Base-by-base conservation (phyloP, 352 stramenopile genomes). In the Discostella stelligera region DNA sequence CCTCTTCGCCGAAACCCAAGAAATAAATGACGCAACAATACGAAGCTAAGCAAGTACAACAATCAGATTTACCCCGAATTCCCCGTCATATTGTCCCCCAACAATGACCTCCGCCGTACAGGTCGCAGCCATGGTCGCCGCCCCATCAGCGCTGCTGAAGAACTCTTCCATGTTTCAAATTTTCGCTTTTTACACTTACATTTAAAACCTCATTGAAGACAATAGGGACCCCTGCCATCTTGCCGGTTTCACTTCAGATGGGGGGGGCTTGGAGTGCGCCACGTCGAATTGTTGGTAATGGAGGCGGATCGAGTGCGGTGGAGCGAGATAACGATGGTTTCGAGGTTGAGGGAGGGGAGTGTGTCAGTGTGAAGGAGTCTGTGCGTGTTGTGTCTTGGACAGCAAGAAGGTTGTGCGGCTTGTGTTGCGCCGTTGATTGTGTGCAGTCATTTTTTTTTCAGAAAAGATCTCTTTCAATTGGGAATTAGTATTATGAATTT, bases 151-250 rank as follows among this genome's bases (percentile, higher is more conserved):
- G 32, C 53, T 71, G 71, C 68, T 55, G 48, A 30, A 58, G 50
- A 58, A 30, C 50, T 66, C 69, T 25, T 44, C 52, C 44, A 59
- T 44, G 30, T n/a, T 60, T 59, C 32, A 50, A 74, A 71, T 72
- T 70, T 63, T 5, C 48, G 1, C 41, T 56, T 21, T 3, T 5
- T 50, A 39, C 25, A 93, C 88, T 90, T 81, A 93, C 88, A 55
- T 93, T 93, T 25, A 93, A 74, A 23, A 87, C 85, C 78, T 93
- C 86, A 50, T 62, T 84, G 60, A 93, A 93, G 64, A 71, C 69
- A 46, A 93, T 79, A 30, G 88, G 88, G 64, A 89, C 79, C 58
- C 74, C 74, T 55, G 71, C 74, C 62, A 79, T 79, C 21, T 25
- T 82, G 55, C 25, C 48, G 25, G 11, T 20, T 55, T 55, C 48